Evolutionary conservation across 2,329 filamentous ascomycete genomes (phyloP).

Genomic region (Fusarium robinianum): DNA sequence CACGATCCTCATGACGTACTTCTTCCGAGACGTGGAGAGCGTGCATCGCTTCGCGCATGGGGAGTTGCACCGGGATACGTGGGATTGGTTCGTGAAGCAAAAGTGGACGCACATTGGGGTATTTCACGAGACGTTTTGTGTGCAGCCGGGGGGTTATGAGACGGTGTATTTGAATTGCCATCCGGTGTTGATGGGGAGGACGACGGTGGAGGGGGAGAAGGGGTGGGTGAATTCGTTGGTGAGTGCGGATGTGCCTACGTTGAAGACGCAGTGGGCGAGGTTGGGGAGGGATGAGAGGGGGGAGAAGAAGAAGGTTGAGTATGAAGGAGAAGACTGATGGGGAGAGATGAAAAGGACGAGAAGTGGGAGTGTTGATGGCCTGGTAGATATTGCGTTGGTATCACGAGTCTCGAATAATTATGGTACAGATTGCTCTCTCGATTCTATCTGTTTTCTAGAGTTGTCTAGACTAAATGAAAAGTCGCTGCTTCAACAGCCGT

Average conservation of each 20-base stretch:
- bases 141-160: conserved; percentile 53
- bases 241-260: conserved; percentile 35
- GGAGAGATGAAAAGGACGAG: conserved; percentile 2
- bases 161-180: conserved; percentile 53
- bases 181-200: conserved; percentile 44
- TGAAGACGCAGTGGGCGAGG: conserved; percentile 44
- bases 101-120: conserved; percentile 51
- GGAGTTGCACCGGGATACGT: conserved; percentile 51
- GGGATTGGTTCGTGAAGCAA: conserved; percentile 54
- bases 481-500: too few species aligned
- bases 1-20: conserved; percentile 51
- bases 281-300: conserved; percentile 37
- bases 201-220: conserved; percentile 32
- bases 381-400: neutral
- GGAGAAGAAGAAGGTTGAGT: too few species aligned
- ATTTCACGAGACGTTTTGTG: conserved; percentile 59
- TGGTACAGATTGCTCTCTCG: too few species aligned
- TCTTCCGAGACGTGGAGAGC: conserved; percentile 55
- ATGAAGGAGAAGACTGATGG: too few species aligned
- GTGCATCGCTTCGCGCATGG: conserved; percentile 58
- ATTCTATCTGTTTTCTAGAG: neutral
- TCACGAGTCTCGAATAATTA: too few species aligned
- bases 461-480: too few species aligned
- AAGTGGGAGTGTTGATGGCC: neutral
- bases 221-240: conserved; percentile 44